Percentiles rank a stretch among this genome's conserved stretches.
These are phyloP conservation scores for Aspergillaceae sp. DNA, from an alignment of 2,329 filamentous ascomycete genomes.

Conservation along the genomic window DNA sequence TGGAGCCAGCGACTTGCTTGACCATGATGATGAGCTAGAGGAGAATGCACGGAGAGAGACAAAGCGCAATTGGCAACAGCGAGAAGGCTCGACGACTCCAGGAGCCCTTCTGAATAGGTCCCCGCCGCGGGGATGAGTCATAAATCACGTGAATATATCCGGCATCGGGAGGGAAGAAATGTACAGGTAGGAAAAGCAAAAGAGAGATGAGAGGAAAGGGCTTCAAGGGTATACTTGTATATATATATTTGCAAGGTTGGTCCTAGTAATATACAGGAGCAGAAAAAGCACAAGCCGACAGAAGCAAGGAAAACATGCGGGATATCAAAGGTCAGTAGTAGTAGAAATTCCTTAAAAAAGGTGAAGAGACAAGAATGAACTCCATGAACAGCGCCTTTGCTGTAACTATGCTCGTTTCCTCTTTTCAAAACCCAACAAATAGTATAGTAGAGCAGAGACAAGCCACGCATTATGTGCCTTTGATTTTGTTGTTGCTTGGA, in stretches of 20 bases:
- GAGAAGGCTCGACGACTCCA: no score
- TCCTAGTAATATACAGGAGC: not conserved
- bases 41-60: no score
- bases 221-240: not conserved
- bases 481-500: constrained; percentile 18
- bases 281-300: not conserved
- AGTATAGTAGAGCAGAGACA: no score
- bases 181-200: not conserved
- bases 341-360: not conserved
- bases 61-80: no score
- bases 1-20: constrained; percentile 30
- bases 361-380: no score
- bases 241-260: not conserved
- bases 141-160: constrained; percentile 16
- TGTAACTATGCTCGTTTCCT: no score
- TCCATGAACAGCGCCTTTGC: constrained; percentile 8
- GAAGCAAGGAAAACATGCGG: not conserved
- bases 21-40: constrained; percentile 21
- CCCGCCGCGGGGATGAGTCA: constrained; percentile 13
- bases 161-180: not conserved
- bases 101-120: not conserved
- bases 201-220: not conserved
- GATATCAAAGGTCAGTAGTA: constrained; percentile 1
- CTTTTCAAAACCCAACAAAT: no score
- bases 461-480: constrained; percentile 17